These are phyloP conservation scores for Malus asiatica DNA, from an alignment of 306 rosid species.

Conservation along the genomic window DNA sequence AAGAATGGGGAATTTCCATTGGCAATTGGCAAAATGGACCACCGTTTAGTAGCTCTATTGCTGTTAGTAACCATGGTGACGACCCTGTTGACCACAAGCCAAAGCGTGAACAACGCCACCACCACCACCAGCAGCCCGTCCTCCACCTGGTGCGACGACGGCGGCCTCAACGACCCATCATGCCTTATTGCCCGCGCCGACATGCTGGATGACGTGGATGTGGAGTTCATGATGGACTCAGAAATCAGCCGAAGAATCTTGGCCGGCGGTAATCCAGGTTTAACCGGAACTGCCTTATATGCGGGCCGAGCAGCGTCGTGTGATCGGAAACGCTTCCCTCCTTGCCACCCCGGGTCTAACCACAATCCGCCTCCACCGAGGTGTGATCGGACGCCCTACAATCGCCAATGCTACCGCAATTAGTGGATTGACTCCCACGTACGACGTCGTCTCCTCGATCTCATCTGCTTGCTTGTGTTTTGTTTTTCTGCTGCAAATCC, in stretches of 20 bases:
- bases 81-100: background rate
- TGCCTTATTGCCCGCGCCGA: background rate
- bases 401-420: background rate
- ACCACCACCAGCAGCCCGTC: background rate
- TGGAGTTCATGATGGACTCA: background rate
- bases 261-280: background rate
- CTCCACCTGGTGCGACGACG: background rate
- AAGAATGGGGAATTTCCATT: background rate
- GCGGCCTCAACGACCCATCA: background rate
- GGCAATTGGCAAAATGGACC: background rate
- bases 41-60: background rate
- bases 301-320: background rate
- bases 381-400: background rate
- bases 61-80: background rate
- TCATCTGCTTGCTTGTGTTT: background rate
- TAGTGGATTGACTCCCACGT: background rate
- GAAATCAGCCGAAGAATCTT: background rate
- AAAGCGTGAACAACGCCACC: background rate
- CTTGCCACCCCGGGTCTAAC: background rate
- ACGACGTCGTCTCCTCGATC: background rate
- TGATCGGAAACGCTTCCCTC: background rate
- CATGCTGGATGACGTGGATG: background rate
- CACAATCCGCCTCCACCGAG: background rate
- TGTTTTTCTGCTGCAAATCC: no score
- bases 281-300: fast-evolving